Base-by-base conservation (phyloP, 495 filamentous ascomycete species). In the Aspergillus incahuasiensis region DNA sequence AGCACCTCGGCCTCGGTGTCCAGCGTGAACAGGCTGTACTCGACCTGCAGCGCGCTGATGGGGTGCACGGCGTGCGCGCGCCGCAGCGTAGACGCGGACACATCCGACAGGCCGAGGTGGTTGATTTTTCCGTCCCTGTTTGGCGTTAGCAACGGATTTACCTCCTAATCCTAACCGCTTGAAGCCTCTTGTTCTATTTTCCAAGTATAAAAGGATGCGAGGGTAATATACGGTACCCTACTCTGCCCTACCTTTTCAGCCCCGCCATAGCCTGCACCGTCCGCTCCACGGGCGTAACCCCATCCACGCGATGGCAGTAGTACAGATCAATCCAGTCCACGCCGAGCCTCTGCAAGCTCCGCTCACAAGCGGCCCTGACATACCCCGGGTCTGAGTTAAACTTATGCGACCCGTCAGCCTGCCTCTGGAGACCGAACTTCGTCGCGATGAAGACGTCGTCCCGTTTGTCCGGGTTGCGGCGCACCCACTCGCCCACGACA, bases 41-140 rank as follows among this genome's bases (percentile, higher is more conserved):
- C 86, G 18, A 87, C 68, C 66, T 89, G 81, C 15, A 84, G 74
- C 4, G 81, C 82, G 16, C 75, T 58, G 22, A 89, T 80, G 1
- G 77, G 84, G 25, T 82, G 76, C 3, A 88, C 64, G 30, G 79
- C 81, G 61, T 76, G 66, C 0, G 86, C 86, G 6, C 78, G 77
- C 3, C 84, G 80, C 2, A 88, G 67, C 0, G 83, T 86, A 0
- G 72, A 65, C 0, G 80, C 68, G 20, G 74, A 77, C 42, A 76
- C 73, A 54, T 86, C 83, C 19, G 59, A 86, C 6, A 43, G 49
- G 20, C 49, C 49, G 21, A 52, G 35, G 25, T 43, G 6, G 8
- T 22, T 12, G 13, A 52, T 52, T 11, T 52, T 52, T 18, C 49
- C 38, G 20, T 50, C 43, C 0, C 53, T 50, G n/a, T n/a, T n/a